These are phyloP conservation scores for Cetraspora pellucida DNA, from an alignment of 192 early-diverging fungal genomes.

Conservation along the genomic window DNA sequence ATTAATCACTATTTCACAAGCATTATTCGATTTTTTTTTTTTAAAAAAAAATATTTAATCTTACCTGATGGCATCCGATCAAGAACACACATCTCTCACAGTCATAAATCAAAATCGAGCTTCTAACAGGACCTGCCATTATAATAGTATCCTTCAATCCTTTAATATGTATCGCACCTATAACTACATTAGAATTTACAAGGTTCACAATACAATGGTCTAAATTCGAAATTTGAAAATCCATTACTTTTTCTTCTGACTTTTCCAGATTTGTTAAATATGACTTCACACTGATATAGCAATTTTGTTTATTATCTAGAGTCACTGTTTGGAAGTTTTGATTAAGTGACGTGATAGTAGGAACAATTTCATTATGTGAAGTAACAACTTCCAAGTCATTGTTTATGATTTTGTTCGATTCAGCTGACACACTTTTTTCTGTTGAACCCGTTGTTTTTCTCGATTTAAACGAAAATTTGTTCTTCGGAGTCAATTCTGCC, in stretches of 20 bases:
- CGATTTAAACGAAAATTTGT: slow-evolving; percentile 73
- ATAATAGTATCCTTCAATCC: slow-evolving; percentile 64
- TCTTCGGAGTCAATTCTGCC: slow-evolving; percentile 53
- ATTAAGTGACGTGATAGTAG: too few species aligned
- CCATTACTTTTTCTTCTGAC: slow-evolving; percentile 40
- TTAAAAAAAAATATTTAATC: slow-evolving; percentile 2
- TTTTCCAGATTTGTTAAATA: slow-evolving; percentile 9
- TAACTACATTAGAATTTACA: slow-evolving; percentile 42
- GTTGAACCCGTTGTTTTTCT: slow-evolving; percentile 37
- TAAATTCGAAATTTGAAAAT: slow-evolving; percentile 63
- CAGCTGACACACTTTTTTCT: not conserved
- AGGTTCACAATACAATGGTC: slow-evolving; percentile 68
- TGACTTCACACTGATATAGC: slow-evolving; percentile 41
- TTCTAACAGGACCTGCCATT: slow-evolving; percentile 65
- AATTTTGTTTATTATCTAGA: slow-evolving; percentile 41
- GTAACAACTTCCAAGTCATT: not conserved
- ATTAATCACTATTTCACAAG: not conserved
- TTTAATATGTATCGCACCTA: slow-evolving; percentile 80
- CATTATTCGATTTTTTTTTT: not conserved
- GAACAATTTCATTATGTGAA: slow-evolving; percentile 10
- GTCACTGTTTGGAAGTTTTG: slow-evolving; percentile 38
- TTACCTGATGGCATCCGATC: slow-evolving; percentile 78
- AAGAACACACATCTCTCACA: slow-evolving; percentile 64
- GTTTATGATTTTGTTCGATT: not conserved
- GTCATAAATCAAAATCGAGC: slow-evolving; percentile 73